These are phyloP conservation scores for Trichoderma lentiforme DNA, from an alignment of 2,329 filamentous ascomycete genomes.

Conservation along the genomic window DNA sequence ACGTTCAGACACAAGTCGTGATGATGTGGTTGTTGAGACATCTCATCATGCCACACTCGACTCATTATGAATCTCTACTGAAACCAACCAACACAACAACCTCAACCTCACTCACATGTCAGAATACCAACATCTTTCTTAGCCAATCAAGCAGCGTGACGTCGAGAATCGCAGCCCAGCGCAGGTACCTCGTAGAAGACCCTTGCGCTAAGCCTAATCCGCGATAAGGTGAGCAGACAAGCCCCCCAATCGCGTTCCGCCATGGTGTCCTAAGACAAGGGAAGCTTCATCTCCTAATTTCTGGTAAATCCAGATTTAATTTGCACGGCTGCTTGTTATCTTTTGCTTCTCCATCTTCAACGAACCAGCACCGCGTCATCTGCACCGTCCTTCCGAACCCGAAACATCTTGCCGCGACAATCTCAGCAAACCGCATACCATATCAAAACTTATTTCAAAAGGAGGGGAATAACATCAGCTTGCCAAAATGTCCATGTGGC, in stretches of 20 bases:
- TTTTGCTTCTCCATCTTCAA: background rate
- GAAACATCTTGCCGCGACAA: background rate
- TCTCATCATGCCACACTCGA: background rate
- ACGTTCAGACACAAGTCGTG: background rate
- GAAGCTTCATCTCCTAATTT: slow-evolving; percentile 11
- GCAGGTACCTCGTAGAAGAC: slow-evolving; percentile 7
- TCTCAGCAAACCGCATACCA: background rate
- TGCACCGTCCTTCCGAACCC: background rate
- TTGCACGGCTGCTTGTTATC: background rate
- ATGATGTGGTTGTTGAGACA: background rate
- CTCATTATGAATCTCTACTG: background rate
- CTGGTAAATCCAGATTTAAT: background rate
- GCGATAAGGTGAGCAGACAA: slow-evolving; percentile 9
- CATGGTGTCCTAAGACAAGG: slow-evolving; percentile 16
- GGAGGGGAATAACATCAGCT: background rate
- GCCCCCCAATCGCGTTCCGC: slow-evolving; percentile 12
- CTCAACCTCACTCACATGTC: background rate
- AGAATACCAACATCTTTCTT: background rate
- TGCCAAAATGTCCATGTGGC: slow-evolving; percentile 73
- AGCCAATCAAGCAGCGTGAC: background rate
- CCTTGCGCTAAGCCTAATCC: slow-evolving; percentile 17
- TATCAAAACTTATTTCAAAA: background rate
- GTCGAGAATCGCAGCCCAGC: background rate
- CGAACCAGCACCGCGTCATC: background rate
- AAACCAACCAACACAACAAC: background rate